phyloP scores from a whole-genome alignment of 2,329 filamentous ascomycete species.

The Fusarium piperis region DNA sequence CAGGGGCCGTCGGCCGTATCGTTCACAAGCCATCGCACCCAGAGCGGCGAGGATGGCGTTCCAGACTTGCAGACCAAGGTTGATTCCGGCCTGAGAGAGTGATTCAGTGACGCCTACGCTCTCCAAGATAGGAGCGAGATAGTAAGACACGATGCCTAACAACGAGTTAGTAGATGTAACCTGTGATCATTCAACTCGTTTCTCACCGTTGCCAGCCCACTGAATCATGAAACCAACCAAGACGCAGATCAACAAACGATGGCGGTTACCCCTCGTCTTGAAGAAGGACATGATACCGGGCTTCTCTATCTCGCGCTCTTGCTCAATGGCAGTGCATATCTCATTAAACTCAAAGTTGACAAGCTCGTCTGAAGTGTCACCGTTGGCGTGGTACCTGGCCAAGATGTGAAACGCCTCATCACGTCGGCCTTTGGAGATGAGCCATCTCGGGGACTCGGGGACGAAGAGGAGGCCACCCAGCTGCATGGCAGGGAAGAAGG shows the following conservation, averaged over 20 bases:
- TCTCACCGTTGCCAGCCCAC: conserved; percentile 30
- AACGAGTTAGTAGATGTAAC: background rate
- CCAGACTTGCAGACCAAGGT: conserved; percentile 19
- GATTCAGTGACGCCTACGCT: conserved; percentile 15
- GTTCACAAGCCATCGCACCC: conserved; percentile 17
- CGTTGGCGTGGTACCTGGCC: conserved; percentile 59
- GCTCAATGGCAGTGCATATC: conserved; percentile 58
- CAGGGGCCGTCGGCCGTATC: conserved; percentile 14
- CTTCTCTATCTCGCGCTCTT: conserved; percentile 51
- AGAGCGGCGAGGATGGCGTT: conserved; percentile 11
- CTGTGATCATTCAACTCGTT: fast-evolving
- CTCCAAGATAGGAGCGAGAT: conserved; percentile 15
- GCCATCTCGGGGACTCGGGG: conserved; percentile 56
- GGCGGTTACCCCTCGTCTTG: conserved; percentile 45
- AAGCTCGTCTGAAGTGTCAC: conserved; percentile 52
- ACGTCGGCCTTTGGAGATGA: conserved; percentile 38
- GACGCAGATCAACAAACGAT: conserved; percentile 29
- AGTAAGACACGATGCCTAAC: conserved; percentile 23
- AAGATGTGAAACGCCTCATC: conserved; percentile 61
- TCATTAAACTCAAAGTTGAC: conserved; percentile 61
- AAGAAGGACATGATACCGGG: conserved; percentile 55
- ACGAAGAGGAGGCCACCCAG: conserved; percentile 5
- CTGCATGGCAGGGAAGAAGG: conserved; percentile 9
- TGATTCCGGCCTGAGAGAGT: conserved; percentile 13
- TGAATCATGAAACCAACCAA: conserved; percentile 31